phyloP scores from a whole-genome alignment of 169 alveolate species.

The Blepharisma undulans region DNA sequence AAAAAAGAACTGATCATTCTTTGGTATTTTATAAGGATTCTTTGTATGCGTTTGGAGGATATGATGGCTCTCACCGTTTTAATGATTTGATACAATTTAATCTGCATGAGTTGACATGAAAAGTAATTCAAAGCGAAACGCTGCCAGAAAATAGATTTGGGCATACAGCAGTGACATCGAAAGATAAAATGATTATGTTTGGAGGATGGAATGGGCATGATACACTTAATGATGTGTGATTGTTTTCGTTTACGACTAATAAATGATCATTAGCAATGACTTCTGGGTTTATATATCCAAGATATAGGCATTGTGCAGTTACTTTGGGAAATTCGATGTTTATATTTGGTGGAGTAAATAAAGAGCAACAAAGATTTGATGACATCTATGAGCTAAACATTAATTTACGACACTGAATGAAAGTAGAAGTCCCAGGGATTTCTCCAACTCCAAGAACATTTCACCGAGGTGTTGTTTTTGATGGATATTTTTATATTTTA shows the following conservation, averaged over 20 bases:
- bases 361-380: constrained; percentile 69
- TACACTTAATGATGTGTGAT: constrained; percentile 74
- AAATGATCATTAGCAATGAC: constrained; percentile 56
- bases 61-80: constrained; percentile 73
- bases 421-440: constrained; percentile 47
- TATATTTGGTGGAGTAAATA: constrained; percentile 88
- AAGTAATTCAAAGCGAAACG: constrained; percentile 39
- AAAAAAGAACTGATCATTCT: constrained; percentile 74
- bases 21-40: constrained; percentile 61
- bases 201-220: constrained; percentile 90
- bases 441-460: constrained; percentile 66
- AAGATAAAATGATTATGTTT: constrained; percentile 67
- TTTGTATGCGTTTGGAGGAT: constrained; percentile 78
- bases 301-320: constrained; percentile 69
- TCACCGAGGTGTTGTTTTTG: constrained; percentile 43
- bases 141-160: constrained; percentile 68
- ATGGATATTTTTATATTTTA: constrained; percentile 56
- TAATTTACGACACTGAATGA: constrained; percentile 49
- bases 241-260: constrained; percentile 65
- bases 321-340: constrained; percentile 58
- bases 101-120: constrained; percentile 46
- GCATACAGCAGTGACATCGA: constrained; percentile 70
- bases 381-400: constrained; percentile 72
- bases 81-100: constrained; percentile 57
- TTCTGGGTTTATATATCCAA: constrained; percentile 48